phyloP scores from a whole-genome alignment of 2,329 filamentous ascomycete species.

The Periconia macrospinosa region DNA sequence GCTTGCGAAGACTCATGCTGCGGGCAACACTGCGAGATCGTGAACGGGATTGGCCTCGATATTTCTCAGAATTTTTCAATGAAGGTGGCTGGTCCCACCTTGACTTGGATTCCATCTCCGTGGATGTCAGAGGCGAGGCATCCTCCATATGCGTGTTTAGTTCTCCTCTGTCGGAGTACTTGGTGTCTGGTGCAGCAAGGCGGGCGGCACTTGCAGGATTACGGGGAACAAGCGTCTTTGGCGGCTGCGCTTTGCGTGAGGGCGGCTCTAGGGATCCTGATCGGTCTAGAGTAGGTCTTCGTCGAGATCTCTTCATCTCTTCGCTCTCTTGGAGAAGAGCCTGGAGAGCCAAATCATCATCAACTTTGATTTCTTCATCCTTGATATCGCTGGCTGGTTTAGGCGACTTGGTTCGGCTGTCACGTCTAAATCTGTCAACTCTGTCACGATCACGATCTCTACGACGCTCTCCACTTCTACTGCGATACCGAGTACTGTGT shows the following conservation, averaged over 20 bases:
- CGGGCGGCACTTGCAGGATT: conserved; percentile 30
- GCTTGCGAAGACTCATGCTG: conserved; percentile 31
- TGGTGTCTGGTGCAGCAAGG: conserved; percentile 33
- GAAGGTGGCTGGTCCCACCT: conserved; percentile 32
- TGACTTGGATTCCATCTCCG: conserved; percentile 16
- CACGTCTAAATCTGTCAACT: conserved; percentile 34
- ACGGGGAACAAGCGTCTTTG: conserved; percentile 39
- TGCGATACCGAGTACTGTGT: conserved; percentile 13
- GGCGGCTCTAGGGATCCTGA: conserved; percentile 45
- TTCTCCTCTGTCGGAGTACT: conserved; percentile 20
- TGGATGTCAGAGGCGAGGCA: conserved; percentile 20
- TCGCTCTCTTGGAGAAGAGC: conserved; percentile 41
- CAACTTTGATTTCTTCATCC: conserved; percentile 41
- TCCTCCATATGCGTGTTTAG: conserved; percentile 30
- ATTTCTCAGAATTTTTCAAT: conserved; percentile 21
- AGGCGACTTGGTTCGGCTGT: conserved; percentile 22
- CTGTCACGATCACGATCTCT: conserved; percentile 51
- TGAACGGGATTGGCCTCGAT: conserved; percentile 27
- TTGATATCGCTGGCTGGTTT: conserved; percentile 26
- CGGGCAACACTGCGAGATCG: conserved; percentile 32
- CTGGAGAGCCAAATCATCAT: conserved; percentile 40
- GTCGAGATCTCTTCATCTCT: conserved; percentile 40
- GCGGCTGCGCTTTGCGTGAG: conserved; percentile 38
- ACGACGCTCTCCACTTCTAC: conserved; percentile 25
- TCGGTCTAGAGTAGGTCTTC: conserved; percentile 39